These are phyloP conservation scores for Arthroderma sp. DNA, from an alignment of 2,329 filamentous ascomycete genomes.

Conservation along the genomic window DNA sequence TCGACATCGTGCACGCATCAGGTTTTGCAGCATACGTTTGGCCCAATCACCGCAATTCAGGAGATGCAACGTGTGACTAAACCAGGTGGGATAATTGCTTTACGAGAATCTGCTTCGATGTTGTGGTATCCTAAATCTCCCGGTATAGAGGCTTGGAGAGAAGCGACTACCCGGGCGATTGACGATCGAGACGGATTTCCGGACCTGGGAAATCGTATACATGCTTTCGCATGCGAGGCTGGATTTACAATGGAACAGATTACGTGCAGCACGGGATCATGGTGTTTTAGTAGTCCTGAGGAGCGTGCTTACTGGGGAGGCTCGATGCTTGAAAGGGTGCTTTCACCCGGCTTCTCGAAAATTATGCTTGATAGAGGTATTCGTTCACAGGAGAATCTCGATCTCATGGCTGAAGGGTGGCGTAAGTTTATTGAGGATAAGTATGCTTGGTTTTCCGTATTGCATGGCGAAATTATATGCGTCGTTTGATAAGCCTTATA, in stretches of 20 bases:
- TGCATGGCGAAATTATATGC: constrained; percentile 28
- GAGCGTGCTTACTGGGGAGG: constrained; percentile 25
- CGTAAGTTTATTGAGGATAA: constrained; percentile 21
- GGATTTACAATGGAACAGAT: constrained; percentile 19
- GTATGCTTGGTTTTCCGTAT: constrained; percentile 24
- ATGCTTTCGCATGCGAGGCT: constrained; percentile 24
- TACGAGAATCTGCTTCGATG: constrained; percentile 27
- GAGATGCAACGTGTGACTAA: constrained; percentile 44
- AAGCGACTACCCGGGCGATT: not conserved
- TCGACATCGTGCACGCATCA: constrained; percentile 50
- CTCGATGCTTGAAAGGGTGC: constrained; percentile 20
- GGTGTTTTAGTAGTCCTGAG: constrained; percentile 22
- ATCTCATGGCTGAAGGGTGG: constrained; percentile 22
- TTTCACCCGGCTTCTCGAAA: constrained; percentile 18
- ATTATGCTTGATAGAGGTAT: constrained; percentile 19
- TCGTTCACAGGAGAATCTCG: constrained; percentile 20
- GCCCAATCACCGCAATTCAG: constrained; percentile 37
- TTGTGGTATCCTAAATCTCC: constrained; percentile 20
- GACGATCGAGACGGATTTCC: constrained; percentile 5
- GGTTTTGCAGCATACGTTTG: constrained; percentile 42
- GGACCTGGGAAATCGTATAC: constrained; percentile 13
- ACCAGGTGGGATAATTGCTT: constrained; percentile 40
- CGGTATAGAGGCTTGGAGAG: constrained; percentile 2
- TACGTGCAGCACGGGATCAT: constrained; percentile 19
- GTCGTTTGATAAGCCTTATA: too few relatives aligned